These are phyloP conservation scores for Phaeosphaeria sp. DNA, from an alignment of 2,329 filamentous ascomycete species.

Conservation along the genomic window DNA sequence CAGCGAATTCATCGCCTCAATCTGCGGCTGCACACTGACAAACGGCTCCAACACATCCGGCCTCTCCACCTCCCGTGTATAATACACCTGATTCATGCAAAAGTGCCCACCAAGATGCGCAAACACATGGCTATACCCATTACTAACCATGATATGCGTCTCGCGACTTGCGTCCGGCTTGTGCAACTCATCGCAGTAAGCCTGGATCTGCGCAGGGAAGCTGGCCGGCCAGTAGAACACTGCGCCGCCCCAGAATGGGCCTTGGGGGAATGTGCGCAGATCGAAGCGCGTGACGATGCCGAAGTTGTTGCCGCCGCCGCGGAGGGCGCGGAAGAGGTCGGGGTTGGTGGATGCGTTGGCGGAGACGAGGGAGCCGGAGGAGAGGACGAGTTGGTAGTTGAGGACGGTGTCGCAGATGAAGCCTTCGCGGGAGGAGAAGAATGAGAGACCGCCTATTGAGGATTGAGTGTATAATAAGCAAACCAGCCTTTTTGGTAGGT, in stretches of 20 bases:
- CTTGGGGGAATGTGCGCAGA: constrained; percentile 16
- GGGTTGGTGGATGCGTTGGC: constrained; percentile 4
- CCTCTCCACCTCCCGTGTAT: constrained; percentile 11
- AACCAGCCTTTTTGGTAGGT: neutral
- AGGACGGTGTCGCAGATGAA: constrained; percentile 19
- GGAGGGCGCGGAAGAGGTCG: constrained; percentile 36
- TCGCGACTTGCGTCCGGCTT: constrained; percentile 31
- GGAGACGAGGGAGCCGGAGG: constrained; percentile 27
- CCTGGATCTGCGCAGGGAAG: constrained; percentile 8
- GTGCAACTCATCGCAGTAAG: constrained; percentile 33
- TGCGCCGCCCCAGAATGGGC: constrained; percentile 19
- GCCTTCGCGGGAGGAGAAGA: constrained; percentile 15
- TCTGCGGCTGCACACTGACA: constrained; percentile 8
- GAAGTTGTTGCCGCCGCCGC: constrained; percentile 30
- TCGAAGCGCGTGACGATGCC: constrained; percentile 24
- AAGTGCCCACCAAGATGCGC: constrained; percentile 6
- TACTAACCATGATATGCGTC: constrained; percentile 14
- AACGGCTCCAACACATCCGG: constrained; percentile 12
- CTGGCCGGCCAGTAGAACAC: constrained; percentile 16
- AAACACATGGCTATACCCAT: constrained; percentile 5
- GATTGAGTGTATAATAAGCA: neutral
- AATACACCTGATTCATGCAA: constrained; percentile 13
- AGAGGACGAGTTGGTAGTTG: constrained; percentile 42
- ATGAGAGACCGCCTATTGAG: constrained; percentile 16
- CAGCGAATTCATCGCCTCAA: constrained; percentile 18